phyloP scores from a whole-genome alignment of 768 basidiomycete species.

The Goffeauzyma gilvescens region DNA sequence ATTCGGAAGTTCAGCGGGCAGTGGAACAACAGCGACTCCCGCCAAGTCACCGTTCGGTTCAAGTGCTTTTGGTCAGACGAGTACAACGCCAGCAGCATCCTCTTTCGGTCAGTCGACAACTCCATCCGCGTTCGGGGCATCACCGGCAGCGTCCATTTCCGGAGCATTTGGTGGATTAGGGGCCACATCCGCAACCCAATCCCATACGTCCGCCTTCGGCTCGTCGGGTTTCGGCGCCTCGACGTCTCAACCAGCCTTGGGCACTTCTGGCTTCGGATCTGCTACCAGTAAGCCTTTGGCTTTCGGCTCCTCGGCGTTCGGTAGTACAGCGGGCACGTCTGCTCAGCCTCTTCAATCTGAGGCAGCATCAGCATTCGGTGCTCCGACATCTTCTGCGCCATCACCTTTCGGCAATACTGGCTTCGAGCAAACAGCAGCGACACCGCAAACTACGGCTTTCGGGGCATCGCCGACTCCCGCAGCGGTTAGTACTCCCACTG shows the following conservation, averaged over 20 bases:
- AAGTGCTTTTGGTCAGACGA: constrained; percentile 1
- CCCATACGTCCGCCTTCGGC: background rate
- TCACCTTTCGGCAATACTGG: too few species aligned
- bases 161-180: constrained; percentile 1
- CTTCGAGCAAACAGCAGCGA: too few species aligned
- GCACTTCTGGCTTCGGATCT: too few species aligned
- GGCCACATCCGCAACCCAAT: background rate
- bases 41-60: background rate
- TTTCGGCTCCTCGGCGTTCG: too few species aligned
- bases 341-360: too few species aligned
- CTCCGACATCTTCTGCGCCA: too few species aligned
- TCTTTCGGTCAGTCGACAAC: background rate
- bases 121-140: background rate
- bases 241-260: too few species aligned
- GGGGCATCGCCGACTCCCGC: background rate
- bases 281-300: too few species aligned
- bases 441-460: too few species aligned
- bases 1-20: background rate
- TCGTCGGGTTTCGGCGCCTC: constrained; percentile 2
- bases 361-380: too few species aligned
- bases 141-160: background rate
- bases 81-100: too few species aligned
- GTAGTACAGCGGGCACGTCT: too few species aligned
- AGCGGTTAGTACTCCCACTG: background rate
- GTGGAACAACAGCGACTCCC: background rate